These are phyloP conservation scores for Penicillium sp. DNA, from an alignment of 2,329 filamentous ascomycete genomes.

Conservation along the genomic window DNA sequence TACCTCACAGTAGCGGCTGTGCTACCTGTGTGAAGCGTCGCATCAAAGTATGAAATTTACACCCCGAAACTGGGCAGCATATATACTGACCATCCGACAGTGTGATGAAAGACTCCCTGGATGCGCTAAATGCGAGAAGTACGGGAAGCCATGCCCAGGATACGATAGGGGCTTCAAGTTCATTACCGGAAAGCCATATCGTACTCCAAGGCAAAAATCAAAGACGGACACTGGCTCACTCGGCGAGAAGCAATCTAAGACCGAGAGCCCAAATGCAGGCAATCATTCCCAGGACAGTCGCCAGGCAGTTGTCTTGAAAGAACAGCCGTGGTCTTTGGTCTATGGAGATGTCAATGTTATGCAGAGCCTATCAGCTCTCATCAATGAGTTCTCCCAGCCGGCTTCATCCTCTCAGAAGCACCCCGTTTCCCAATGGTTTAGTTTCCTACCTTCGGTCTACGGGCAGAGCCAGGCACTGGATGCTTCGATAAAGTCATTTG, in stretches of 20 bases:
- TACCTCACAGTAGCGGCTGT: constrained; percentile 37
- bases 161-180: constrained; percentile 45
- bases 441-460: constrained; percentile 34
- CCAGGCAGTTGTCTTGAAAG: constrained; percentile 12
- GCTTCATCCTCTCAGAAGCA: constrained; percentile 25
- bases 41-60: constrained; percentile 32
- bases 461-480: constrained; percentile 35
- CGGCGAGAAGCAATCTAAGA: neutral
- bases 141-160: constrained; percentile 42
- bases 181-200: constrained; percentile 39
- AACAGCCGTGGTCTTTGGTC: constrained; percentile 5
- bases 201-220: constrained; percentile 24
- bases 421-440: constrained; percentile 33
- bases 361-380: constrained; percentile 31
- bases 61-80: neutral
- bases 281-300: neutral
- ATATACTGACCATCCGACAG: constrained; percentile 27
- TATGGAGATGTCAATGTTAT: constrained; percentile 30
- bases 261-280: constrained; percentile 2
- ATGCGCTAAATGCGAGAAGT: constrained; percentile 42
- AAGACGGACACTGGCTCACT: neutral
- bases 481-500: constrained; percentile 35
- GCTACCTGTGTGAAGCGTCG: constrained; percentile 37
- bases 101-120: constrained; percentile 43
- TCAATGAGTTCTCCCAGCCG: constrained; percentile 34